Evolutionary conservation across 805 yeast genomes (phyloP), one percentile per base, ranked within the genome.

Genomic region (Trichomonascus vanleenenianus): DNA sequence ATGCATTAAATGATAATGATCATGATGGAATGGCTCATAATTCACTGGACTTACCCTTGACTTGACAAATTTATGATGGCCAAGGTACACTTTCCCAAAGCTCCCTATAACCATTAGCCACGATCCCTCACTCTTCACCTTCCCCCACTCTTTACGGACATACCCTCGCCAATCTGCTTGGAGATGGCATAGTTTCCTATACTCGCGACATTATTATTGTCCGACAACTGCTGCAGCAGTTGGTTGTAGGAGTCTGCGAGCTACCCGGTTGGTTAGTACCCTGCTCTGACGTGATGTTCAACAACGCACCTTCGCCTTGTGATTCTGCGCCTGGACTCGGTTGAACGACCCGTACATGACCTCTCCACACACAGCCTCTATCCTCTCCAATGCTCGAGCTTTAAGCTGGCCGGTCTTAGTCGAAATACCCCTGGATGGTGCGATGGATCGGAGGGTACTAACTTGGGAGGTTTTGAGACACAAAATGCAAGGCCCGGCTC

Each of bases 81-180:
- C 97, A 27, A 91, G 66, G 60, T 83, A 93, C 1, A 88, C 95
- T 58, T 84, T 85, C 7, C 97, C 97, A 71, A 88, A 91, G 9
- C 93, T 56, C 19, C 67, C 66, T 55, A 32, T 11, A 45, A 22
- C 25, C 5, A 19, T 19, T n/a, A n/a, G n/a, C n/a, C n/a, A n/a
- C n/a, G n/a, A n/a, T n/a, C n/a, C n/a, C n/a, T n/a, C n/a, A n/a
- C n/a, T n/a, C n/a, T 31, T 11, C 15, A 27, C 25, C 19, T 16
- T 31, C 15, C 20, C 15, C 14, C 7, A 16, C 14, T 12, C 14
- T 7, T 33, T 14, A 33, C 7, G 14, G 8, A 5, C 40, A 51
- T 75, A 8, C 97, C 97, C 56, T 85, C 88, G 1, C 97, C 97
- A 18, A 91, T 82, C 52, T 81, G 85, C 47, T 79, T 70, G 5